Percentiles rank a stretch among this genome's conserved stretches.
Evolutionary conservation across 2,329 filamentous ascomycete genomes (phyloP).

Genomic region (Fusarium cyanostomum): DNA sequence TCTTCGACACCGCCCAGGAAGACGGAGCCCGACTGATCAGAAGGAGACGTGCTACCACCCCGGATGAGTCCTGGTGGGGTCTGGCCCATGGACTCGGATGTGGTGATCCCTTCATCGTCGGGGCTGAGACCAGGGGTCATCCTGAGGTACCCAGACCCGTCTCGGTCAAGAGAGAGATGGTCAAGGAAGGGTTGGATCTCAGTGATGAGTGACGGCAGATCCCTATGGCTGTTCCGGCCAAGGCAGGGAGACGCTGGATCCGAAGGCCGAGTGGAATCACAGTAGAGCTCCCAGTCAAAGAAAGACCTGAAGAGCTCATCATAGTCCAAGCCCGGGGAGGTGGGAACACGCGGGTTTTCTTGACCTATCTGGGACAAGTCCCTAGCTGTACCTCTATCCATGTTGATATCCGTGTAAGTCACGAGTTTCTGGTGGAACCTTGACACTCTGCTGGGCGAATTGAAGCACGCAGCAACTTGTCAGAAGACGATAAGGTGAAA

Average conservation of each 20-base stretch:
- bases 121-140: slow-evolving; percentile 49
- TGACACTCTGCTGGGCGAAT: slow-evolving; percentile 50
- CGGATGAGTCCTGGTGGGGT: slow-evolving; percentile 51
- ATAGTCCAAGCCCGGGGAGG: slow-evolving; percentile 47
- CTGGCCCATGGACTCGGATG: slow-evolving; percentile 51
- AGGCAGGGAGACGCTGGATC: slow-evolving; percentile 45
- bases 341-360: slow-evolving; percentile 51
- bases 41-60: slow-evolving; percentile 53
- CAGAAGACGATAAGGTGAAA: slow-evolving; percentile 52
- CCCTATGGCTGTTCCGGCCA: slow-evolving; percentile 42
- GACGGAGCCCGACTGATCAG: slow-evolving; percentile 51
- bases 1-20: slow-evolving; percentile 47
- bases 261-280: slow-evolving; percentile 45
- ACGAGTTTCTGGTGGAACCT: slow-evolving; percentile 55
- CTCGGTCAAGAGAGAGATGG: slow-evolving; percentile 46
- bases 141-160: slow-evolving; percentile 45
- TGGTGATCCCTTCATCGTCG: slow-evolving; percentile 46
- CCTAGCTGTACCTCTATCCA: slow-evolving; percentile 48
- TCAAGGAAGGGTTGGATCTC: slow-evolving; percentile 49
- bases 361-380: slow-evolving; percentile 48
- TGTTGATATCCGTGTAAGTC: slow-evolving; percentile 55
- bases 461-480: slow-evolving; percentile 50
- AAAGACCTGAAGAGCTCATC: slow-evolving; percentile 48
- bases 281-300: slow-evolving; percentile 53
- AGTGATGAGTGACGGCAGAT: slow-evolving; percentile 48